phyloP scores from a whole-genome alignment of 2,329 filamentous ascomycete genomes.

The Didymellaceae sp. region DNA sequence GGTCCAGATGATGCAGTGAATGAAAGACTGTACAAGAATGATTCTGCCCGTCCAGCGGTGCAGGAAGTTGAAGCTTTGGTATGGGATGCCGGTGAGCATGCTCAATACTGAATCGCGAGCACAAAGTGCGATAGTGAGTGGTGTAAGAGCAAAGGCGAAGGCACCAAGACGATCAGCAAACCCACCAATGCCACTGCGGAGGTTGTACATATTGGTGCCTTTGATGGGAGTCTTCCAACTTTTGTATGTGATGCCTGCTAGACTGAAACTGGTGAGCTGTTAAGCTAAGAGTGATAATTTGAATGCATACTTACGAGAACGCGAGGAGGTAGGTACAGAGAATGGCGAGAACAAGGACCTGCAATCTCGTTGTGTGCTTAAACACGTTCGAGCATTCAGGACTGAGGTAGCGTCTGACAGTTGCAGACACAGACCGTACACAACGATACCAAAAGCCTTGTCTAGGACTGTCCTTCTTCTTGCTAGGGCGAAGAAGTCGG shows the following conservation, averaged over 20 bases:
- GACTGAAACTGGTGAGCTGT: slow-evolving; percentile 27
- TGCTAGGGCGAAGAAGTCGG: slow-evolving; percentile 24
- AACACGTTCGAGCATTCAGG: slow-evolving; percentile 66
- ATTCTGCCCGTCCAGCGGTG: slow-evolving; percentile 78
- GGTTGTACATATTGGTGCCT: slow-evolving; percentile 64
- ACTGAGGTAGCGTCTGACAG: slow-evolving; percentile 60
- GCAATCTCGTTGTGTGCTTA: slow-evolving; percentile 70
- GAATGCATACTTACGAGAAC: slow-evolving; percentile 58
- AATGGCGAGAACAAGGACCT: slow-evolving; percentile 65
- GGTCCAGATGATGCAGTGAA: slow-evolving; percentile 75
- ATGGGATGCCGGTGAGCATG: slow-evolving; percentile 72
- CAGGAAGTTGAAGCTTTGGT: slow-evolving; percentile 73
- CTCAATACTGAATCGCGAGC: slow-evolving; percentile 72
- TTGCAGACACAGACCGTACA: slow-evolving; percentile 46
- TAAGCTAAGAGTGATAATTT: background rate
- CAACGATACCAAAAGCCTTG: slow-evolving; percentile 27
- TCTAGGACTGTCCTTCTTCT: slow-evolving; percentile 19
- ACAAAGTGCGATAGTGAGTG: slow-evolving; percentile 68
- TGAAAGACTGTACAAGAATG: slow-evolving; percentile 69
- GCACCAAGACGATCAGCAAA: slow-evolving; percentile 72
- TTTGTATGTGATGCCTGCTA: slow-evolving; percentile 70
- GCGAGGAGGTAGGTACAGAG: slow-evolving; percentile 67
- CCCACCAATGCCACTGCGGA: slow-evolving; percentile 67
- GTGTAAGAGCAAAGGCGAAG: slow-evolving; percentile 74
- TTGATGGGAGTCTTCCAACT: slow-evolving; percentile 73